Conservation (phyloP, 805 yeast species). For the Dipodascopsis uninucleata region DNA sequence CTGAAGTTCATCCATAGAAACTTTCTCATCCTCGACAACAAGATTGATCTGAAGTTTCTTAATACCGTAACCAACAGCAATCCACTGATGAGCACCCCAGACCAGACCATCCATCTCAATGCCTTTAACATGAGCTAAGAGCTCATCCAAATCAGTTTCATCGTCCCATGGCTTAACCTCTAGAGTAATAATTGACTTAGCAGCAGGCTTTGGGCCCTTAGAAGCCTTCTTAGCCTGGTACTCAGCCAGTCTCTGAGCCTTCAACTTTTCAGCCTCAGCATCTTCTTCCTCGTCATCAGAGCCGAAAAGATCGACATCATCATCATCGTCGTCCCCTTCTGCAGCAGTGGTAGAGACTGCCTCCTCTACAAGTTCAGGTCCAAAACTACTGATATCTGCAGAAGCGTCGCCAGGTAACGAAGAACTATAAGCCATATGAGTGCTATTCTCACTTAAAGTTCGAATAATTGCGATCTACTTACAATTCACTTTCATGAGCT, state of each 20-base stretch:
- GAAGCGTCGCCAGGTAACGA: conserved; percentile 65
- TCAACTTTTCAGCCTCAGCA: conserved; percentile 94
- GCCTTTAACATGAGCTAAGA: conserved; percentile 81
- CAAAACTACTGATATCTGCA: conserved; percentile 35
- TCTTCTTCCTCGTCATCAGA: conserved; percentile 93
- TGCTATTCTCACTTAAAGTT: not conserved
- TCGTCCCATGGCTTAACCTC: conserved; percentile 99
- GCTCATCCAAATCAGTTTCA: conserved; percentile 90
- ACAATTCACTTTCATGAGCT: conserved; percentile 83
- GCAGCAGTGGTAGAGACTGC: conserved; percentile 52
- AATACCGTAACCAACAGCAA: conserved; percentile 99
- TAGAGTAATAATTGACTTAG: conserved; percentile 93
- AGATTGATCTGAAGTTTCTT: conserved; percentile 97
- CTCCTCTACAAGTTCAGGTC: conserved; percentile 41
- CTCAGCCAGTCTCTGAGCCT: conserved; percentile 96
- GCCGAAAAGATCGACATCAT: conserved; percentile 90
- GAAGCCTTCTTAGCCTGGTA: conserved; percentile 97
- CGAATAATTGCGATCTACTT: conserved; percentile 27
- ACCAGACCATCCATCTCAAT: conserved; percentile 86
- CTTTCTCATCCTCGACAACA: conserved; percentile 96
- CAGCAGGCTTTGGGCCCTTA: conserved; percentile 97
- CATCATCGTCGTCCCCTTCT: conserved; percentile 79
- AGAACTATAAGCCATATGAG: conserved; percentile 36
- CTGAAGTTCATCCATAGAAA: conserved; percentile 81
- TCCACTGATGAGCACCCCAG: conserved; percentile 97